These are phyloP conservation scores for Thozetella sp. DNA, from an alignment of 495 filamentous ascomycete species.

Conservation along the genomic window DNA sequence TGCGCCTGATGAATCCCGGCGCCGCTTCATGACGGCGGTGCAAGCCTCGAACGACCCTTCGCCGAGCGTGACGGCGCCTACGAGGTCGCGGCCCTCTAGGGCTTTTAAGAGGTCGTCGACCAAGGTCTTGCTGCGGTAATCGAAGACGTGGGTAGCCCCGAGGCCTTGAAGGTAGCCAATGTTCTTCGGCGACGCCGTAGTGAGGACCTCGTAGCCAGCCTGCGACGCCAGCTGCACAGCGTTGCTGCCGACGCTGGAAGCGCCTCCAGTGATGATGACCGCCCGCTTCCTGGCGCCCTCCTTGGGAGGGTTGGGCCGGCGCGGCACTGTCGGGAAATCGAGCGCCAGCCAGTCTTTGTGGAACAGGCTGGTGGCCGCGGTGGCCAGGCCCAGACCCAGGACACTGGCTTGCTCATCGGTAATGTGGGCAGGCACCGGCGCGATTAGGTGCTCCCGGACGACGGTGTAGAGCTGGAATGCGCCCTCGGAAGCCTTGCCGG, in stretches of 20 bases:
- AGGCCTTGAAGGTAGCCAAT: constrained; percentile 47
- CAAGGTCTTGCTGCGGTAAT: constrained; percentile 46
- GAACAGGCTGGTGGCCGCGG: constrained; percentile 45
- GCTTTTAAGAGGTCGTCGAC: constrained; percentile 22
- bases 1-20: constrained; percentile 1
- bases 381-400: constrained; percentile 42
- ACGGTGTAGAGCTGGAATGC: constrained; percentile 41
- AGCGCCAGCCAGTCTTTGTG: constrained; percentile 28
- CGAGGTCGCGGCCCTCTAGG: constrained; percentile 18
- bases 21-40: constrained; percentile 1
- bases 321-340: too few species aligned
- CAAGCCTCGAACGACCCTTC: constrained; percentile 8
- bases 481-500: constrained; percentile 7
- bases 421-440: constrained; percentile 9
- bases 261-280: constrained; percentile 53
- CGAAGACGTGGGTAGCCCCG: constrained; percentile 55
- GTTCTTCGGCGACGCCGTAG: constrained; percentile 54
- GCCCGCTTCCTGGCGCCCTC: constrained; percentile 32
- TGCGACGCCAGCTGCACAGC: constrained; percentile 62
- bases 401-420: constrained; percentile 38
- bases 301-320: constrained; percentile 9
- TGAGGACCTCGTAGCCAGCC: constrained; percentile 59
- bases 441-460: constrained; percentile 29
- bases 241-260: constrained; percentile 56
- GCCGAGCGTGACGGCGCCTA: constrained; percentile 13